Base-by-base conservation (phyloP, 352 stramenopile genomes). In the Aphanomyces invadans region DNA sequence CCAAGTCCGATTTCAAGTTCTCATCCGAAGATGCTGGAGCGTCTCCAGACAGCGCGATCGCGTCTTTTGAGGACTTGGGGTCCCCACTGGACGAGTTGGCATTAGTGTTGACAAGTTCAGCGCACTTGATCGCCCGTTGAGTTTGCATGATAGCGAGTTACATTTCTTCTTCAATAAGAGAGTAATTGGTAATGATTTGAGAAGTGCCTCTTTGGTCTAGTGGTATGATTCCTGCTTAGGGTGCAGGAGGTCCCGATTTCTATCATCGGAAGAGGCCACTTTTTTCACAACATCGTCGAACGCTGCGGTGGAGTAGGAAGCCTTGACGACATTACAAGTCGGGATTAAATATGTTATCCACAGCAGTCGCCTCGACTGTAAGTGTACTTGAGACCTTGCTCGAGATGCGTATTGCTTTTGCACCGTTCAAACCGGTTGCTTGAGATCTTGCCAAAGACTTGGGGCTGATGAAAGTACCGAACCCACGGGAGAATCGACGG, bases 191-290 rank as follows among this genome's bases (percentile, higher is more conserved):
- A n/a, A n/a, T n/a, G n/a, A n/a, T n/a, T n/a, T n/a, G n/a, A n/a
- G n/a, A n/a, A n/a, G n/a, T n/a, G 33, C 25, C 57, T 19, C 31
- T 59, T 21, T 65, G 57, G 57, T 65, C 57, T 65, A 65, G 57
- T 59, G 57, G 57, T 65, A 65, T 65, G 57, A 65, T 65, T 65
- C 57, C 38, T 38, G 57, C 57, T 65, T 65, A 52, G 57, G 57
- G 57, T 65, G 57, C 57, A 38, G 38, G 57, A 65, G 57, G 57
- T 65, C 57, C 57, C 57, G 57, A 31, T 26, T 65, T 65, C 57
- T 21, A 65, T 65, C 57, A 26, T 31, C 57, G 57, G 57, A 21
- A 59, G 48, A 19, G 57, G 25, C 57, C 57, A 26, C 26, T 32
- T 57, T 57, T 57, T 57, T n/a, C n/a, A n/a, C n/a, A n/a, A n/a